Evolutionary conservation across 257 asterid genomes (phyloP), one percentile per base, ranked within the genome.

Genomic region (Catharanthus roseus): DNA sequence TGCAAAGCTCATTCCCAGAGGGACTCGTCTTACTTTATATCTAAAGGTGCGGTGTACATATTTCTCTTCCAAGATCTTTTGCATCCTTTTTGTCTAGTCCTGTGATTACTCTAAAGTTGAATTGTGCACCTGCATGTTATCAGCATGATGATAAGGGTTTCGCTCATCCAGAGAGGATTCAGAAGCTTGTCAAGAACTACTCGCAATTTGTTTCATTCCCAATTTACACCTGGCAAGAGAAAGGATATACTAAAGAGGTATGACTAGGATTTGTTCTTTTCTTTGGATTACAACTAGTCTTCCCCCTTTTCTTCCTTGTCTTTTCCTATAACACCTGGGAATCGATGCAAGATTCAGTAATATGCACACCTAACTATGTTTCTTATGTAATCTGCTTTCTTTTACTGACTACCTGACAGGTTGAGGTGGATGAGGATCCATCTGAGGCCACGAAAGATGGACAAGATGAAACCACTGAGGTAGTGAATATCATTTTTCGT

Each of bases 141-240:
- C 82, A 95, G 99, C 96, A 80, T 63, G 98, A 95, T 55, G 97
- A 95, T 77, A 95, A 91, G 85, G 95, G 86, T 23, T 95, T 83
- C 73, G 97, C 99, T 42, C 97, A 95, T 82, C 99, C 99, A 9
- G 99, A 95, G 82, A 88, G 77, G 80, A 73, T 95, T 42, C 84
- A 91, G 85, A 95, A 79, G 85, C 99, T 95, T 75, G 89, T 95
- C 70, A 88, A 91, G 78, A 95, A 89, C 69, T 95, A 95, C 78
- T 95, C 99, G 9, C 95, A 78, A 74, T 95, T 95, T 85, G 98
- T 89, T 77, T 88, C 99, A 18, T 95, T 95, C 87, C 99, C 99
- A 72, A 95, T 95, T 62, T 91, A 88, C 81, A 87, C 95, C n/a
- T 95, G 98, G 99, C 92, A 95, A 82, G 99, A 91, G 82, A 95